These are phyloP conservation scores for Tolypocladium amazonense DNA, from an alignment of 2,329 filamentous ascomycete genomes.

Conservation along the genomic window DNA sequence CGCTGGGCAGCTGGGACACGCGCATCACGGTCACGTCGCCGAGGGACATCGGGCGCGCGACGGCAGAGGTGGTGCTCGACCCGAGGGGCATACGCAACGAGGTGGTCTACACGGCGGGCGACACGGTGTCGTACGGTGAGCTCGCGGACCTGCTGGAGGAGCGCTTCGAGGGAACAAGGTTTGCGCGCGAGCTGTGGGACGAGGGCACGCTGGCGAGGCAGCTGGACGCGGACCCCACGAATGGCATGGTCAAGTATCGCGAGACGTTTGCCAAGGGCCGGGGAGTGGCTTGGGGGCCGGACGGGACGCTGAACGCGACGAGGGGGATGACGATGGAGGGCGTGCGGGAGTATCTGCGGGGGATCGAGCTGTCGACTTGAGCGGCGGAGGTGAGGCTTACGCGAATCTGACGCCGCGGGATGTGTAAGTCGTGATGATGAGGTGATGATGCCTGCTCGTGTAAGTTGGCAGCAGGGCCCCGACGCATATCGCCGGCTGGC, in stretches of 20 bases:
- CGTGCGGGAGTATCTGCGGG: constrained; percentile 27
- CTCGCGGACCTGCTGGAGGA: constrained; percentile 42
- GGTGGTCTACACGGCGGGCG: constrained; percentile 50
- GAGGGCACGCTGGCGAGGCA: constrained; percentile 31
- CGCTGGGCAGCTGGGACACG: constrained; percentile 51
- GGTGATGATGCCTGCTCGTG: not conserved
- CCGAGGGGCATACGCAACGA: constrained; percentile 21
- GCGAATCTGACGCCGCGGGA: not conserved
- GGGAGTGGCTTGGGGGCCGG: constrained; percentile 48
- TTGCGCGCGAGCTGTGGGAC: constrained; percentile 40
- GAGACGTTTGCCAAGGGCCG: constrained; percentile 47
- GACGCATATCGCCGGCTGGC: not conserved
- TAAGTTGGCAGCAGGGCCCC: not conserved
- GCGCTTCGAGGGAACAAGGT: constrained; percentile 19
- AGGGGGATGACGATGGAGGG: constrained; percentile 33
- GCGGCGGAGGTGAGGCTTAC: not conserved
- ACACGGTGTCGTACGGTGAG: constrained; percentile 47
- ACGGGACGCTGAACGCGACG: constrained; percentile 40
- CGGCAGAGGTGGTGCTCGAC: constrained; percentile 43
- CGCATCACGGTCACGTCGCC: constrained; percentile 52
- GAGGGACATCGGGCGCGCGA: constrained; percentile 50
- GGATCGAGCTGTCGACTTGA: constrained; percentile 5
- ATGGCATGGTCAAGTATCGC: constrained; percentile 47
- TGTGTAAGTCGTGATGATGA: not conserved
- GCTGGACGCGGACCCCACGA: constrained; percentile 34